Evolutionary conservation across 176 grass and related monocot species (phyloP), one percentile per base, ranked within the genome.

Genomic region (Eragrostis nindensis): DNA sequence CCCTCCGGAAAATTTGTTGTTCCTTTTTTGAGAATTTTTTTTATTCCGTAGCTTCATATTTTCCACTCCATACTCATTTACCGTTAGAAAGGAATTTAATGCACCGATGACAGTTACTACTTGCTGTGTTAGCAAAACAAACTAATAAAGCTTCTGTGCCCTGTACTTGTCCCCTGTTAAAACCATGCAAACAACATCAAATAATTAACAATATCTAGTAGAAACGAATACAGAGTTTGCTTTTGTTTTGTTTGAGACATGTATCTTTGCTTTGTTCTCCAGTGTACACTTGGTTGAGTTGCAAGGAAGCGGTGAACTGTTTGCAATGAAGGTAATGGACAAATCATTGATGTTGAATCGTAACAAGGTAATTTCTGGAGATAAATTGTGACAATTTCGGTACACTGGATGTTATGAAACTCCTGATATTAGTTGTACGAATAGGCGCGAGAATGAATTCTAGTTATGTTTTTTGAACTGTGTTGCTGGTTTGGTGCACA

Each of bases 311-410:
- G 88, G 92, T 77, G 90, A 99, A 90, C 86, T 95, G 64, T 99
- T 89, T 88, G 96, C 96, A 54, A 99, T 99, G 96, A 99, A 99
- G 68, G 96, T 90, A 66, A 99, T 99, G 96, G 92, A 95, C 75
- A 99, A 99, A 83, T 93, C 92, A 86, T 86, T 95, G 64, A 95
- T 99, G 96, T 84, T 93, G 79, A 93, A 78, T 25, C 96, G 96
- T 66, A 99, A 99, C 92, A 99, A 99, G 96, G 96, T 99, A 68
- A 80, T 30, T 71, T 87, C 46, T 27, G 27, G 46, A 15, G 15
- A 76, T n/a, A 24, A 80, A 52, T 22, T 53, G 42, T 49, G 3
- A 7, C 26, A 40, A 50, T 36, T 36, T 64, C 41, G 8, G 67
- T 42, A 32, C 5, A 36, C 17, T 65, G 16, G 6, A 36, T 43